These are phyloP conservation scores for Curvularia eragrostidis DNA, from an alignment of 2,329 filamentous ascomycete species.

Conservation along the genomic window DNA sequence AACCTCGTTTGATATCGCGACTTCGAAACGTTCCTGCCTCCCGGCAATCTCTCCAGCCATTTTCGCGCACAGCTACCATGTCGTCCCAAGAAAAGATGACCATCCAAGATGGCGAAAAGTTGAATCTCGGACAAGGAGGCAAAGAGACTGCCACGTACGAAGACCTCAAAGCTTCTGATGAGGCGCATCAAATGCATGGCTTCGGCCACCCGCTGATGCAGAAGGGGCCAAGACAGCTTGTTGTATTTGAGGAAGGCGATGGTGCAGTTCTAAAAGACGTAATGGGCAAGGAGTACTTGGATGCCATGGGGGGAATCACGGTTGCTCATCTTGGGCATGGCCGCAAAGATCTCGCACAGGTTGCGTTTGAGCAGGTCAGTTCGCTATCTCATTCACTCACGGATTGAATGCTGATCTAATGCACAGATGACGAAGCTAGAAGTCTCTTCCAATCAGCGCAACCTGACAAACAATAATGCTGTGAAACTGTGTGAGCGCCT, in stretches of 20 bases:
- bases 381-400: too few species aligned
- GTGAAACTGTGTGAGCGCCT: background rate
- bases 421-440: slow-evolving; percentile 1
- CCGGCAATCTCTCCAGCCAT: background rate
- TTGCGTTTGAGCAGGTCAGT: background rate
- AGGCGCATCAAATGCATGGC: slow-evolving; percentile 1
- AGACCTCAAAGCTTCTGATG: background rate
- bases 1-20: background rate
- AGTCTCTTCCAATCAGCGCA: background rate
- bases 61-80: background rate
- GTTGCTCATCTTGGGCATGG: background rate
- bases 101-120: background rate
- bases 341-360: background rate
- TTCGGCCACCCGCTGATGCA: slow-evolving; percentile 1
- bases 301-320: background rate
- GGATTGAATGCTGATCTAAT: too few species aligned
- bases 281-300: background rate
- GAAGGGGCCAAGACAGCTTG: background rate
- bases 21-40: background rate
- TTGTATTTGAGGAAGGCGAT: background rate
- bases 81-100: background rate
- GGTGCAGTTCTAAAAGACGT: background rate
- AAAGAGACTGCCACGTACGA: slow-evolving; percentile 1
- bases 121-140: background rate
- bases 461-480: background rate